Evolutionary conservation across 164 flowering plant species (phyloP).

Genomic region (Berberis vulgaris): DNA sequence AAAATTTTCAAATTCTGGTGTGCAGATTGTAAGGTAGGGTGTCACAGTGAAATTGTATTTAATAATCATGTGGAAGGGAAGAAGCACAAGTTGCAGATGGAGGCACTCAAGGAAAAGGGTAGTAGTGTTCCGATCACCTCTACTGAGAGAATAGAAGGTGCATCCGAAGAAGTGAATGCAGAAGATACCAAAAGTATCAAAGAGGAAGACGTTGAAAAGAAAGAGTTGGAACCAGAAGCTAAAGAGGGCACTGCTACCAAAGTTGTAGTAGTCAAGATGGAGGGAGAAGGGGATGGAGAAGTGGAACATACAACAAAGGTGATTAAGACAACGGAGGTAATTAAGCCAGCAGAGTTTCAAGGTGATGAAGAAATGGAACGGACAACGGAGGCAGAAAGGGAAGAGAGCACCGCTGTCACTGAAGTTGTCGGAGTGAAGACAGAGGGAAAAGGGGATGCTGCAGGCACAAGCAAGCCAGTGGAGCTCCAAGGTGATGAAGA

Average conservation of each 20-base stretch:
- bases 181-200: neutral
- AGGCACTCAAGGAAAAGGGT: constrained; percentile 6
- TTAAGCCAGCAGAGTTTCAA: too few species aligned
- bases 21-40: constrained; percentile 15
- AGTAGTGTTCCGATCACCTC: constrained; percentile 6
- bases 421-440: too few species aligned
- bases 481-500: too few species aligned
- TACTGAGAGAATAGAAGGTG: neutral
- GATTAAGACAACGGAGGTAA: too few species aligned
- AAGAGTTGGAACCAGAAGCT: neutral
- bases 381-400: too few species aligned
- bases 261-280: too few species aligned
- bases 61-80: constrained; percentile 13
- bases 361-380: too few species aligned
- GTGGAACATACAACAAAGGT: too few species aligned
- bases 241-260: neutral
- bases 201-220: neutral
- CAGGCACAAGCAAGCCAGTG: too few species aligned
- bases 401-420: too few species aligned
- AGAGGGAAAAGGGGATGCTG: too few species aligned
- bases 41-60: constrained; percentile 9
- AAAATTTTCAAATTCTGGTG: constrained; percentile 14
- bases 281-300: too few species aligned
- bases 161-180: neutral
- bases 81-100: constrained; percentile 13